Evolutionary conservation across 2,329 filamentous ascomycete genomes (phyloP), one percentile per base, ranked within the genome.

Genomic region (Amauroascus niger): DNA sequence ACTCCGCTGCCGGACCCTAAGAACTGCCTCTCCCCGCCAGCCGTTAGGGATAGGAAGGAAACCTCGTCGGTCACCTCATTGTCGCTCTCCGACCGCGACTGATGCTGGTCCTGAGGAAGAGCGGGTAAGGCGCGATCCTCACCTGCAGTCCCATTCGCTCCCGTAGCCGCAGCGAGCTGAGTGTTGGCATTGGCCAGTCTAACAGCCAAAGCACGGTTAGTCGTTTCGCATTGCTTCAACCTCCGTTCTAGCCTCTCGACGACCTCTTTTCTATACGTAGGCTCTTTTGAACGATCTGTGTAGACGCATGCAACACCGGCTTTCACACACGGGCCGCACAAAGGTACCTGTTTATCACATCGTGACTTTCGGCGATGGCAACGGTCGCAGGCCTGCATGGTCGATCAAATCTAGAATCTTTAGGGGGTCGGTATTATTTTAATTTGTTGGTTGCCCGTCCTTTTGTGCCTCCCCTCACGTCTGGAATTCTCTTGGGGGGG

Each of bases 21-120:
- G 49, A 71, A 75, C 16, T 72, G 68, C 9, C 67, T 64, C 3
- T 72, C 71, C 0, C 72, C 72, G 6, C 71, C 72, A 3, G 70
- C 71, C 33, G 65, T 71, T 14, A 70, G 63, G 6, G 70, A 71
- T n/a, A 74, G 62, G 52, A 70, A 70, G 0, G 71, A 70, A n/a
- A 74, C 69, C 53, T 74, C 69, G 26, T 68, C 68, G 0, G 69
- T 65, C 2, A 72, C 65, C 20, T 70, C 68, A n/a, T 61, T 58
- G 37, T 57, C 47, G n/a, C 55, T 53, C 11, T 55, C 54, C 18
- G 47, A 45, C 22, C 52, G 33, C 39, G 47, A 28, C 39, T 28
- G 43, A 28, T 37, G 49, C 55, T 35, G 41, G 32, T 50, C 50
- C 11, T 46, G 49, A 22, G 50, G 35, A 18, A 30, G 43, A 20